phyloP scores from a whole-genome alignment of 352 stramenopile genomes.

The Pythium chondricola region DNA sequence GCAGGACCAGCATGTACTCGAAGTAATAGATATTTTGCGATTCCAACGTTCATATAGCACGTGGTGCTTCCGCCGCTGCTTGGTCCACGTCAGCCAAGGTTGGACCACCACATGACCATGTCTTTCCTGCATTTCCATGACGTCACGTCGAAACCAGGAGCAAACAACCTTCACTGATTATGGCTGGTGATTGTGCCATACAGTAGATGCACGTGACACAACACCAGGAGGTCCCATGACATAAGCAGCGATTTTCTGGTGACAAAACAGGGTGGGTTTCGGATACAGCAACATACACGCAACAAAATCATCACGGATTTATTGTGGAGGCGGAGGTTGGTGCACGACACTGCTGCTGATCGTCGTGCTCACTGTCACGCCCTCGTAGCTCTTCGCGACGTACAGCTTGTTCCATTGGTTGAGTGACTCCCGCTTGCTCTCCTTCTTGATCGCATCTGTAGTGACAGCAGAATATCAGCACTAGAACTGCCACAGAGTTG shows the following conservation, averaged over 20 bases:
- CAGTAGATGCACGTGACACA: slow-evolving; percentile 10
- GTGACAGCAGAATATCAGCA: neutral
- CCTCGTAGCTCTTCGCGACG: slow-evolving; percentile 43
- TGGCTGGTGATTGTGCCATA: too few relatives aligned
- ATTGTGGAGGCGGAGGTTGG: neutral
- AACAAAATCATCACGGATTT: neutral
- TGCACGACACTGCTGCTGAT: slow-evolving; percentile 7
- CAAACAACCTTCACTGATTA: too few relatives aligned
- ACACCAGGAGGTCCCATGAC: neutral
- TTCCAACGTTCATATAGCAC: too few relatives aligned
- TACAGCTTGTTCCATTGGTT: slow-evolving; percentile 78
- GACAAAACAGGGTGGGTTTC: slow-evolving; percentile 8
- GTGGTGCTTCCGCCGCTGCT: too few relatives aligned
- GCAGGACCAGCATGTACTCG: slow-evolving; percentile 10
- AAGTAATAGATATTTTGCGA: slow-evolving; percentile 26
- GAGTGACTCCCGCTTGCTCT: slow-evolving; percentile 65
- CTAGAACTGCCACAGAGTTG: neutral
- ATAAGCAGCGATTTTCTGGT: neutral
- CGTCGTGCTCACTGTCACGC: slow-evolving; percentile 10
- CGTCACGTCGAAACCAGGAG: slow-evolving; percentile 6
- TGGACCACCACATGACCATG: slow-evolving; percentile 1
- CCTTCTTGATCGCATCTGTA: slow-evolving; percentile 76
- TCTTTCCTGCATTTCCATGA: slow-evolving; percentile 6
- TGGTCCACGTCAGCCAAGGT: too few relatives aligned
- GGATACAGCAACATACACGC: neutral